These are phyloP conservation scores for Urochloa ruziziensis DNA, from an alignment of 176 grass and related monocot genomes.

Conservation along the genomic window DNA sequence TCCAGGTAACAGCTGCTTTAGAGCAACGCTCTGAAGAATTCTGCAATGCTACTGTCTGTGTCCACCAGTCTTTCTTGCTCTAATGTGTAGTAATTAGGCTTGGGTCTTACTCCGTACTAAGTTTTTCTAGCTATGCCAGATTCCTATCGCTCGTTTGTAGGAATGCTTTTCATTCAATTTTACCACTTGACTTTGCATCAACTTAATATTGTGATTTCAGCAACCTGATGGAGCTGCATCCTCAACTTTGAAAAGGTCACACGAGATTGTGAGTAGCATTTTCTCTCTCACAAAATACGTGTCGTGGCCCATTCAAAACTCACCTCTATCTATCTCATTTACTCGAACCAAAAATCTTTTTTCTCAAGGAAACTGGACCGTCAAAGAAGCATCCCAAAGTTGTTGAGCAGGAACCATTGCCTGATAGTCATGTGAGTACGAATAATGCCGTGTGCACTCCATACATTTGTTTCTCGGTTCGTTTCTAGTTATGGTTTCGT, in stretches of 20 bases:
- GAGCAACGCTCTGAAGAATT: not conserved
- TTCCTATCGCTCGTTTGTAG: not conserved
- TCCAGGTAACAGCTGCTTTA: constrained; percentile 50
- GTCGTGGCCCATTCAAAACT: constrained; percentile 2
- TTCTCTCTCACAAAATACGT: not conserved
- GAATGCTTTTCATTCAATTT: not conserved
- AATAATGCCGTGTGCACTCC: not conserved
- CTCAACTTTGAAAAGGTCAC: constrained; percentile 44
- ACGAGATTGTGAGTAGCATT: constrained; percentile 47
- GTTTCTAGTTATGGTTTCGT: not conserved
- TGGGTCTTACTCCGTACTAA: not conserved
- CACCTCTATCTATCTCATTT: not conserved
- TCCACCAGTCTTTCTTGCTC: not conserved
- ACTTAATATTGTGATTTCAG: constrained; percentile 33
- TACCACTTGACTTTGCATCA: not conserved
- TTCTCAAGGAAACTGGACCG: constrained; percentile 40
- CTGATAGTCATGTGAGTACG: constrained; percentile 54
- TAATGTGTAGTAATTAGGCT: not conserved
- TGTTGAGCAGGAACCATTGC: constrained; percentile 18
- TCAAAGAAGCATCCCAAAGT: constrained; percentile 46
- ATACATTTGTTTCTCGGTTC: not conserved
- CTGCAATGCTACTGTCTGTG: not conserved
- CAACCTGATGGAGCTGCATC: constrained; percentile 68
- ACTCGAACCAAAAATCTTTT: constrained; percentile 15
- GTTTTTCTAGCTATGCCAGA: not conserved